phyloP scores from a whole-genome alignment of 2,329 filamentous ascomycete species.

The Exophiala spinifera region DNA sequence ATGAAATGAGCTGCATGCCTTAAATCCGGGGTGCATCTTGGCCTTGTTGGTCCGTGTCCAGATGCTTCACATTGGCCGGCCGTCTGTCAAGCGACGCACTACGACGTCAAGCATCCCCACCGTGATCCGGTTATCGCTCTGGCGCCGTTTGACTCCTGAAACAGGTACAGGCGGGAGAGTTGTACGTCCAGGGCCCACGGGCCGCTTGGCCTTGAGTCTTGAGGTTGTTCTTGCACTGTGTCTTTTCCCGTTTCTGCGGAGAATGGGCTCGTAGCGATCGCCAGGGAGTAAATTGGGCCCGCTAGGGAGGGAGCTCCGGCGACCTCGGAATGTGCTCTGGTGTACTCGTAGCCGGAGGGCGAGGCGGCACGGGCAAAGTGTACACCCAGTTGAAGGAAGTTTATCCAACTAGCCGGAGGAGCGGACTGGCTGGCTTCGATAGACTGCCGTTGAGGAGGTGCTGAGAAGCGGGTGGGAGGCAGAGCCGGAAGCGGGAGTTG shows the following conservation, averaged over 20 bases:
- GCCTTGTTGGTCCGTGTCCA: constrained; percentile 2
- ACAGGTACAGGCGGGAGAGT: constrained; percentile 6
- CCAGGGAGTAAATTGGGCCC: neutral
- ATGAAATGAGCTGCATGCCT: constrained; percentile 13
- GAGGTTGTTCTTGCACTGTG: no score
- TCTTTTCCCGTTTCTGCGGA: neutral
- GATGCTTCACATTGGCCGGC: constrained; percentile 6
- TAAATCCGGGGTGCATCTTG: constrained; percentile 25
- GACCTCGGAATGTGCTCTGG: no score
- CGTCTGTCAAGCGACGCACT: constrained; percentile 17
- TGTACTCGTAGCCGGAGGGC: no score
- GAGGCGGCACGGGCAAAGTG: no score
- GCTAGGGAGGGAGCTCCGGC: neutral
- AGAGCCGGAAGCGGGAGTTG: neutral
- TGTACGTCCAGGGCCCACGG: no score
- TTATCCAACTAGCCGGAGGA: no score
- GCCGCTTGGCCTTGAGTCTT: neutral
- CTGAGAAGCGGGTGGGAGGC: neutral
- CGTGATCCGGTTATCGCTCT: constrained; percentile 20
- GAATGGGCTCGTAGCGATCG: neutral
- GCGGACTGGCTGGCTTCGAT: neutral
- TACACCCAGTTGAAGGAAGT: no score
- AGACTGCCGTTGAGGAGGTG: neutral
- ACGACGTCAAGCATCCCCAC: constrained; percentile 21
- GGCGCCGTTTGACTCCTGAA: constrained; percentile 16